phyloP scores from a whole-genome alignment of 495 filamentous ascomycete genomes.

The Penicillium salamii region DNA sequence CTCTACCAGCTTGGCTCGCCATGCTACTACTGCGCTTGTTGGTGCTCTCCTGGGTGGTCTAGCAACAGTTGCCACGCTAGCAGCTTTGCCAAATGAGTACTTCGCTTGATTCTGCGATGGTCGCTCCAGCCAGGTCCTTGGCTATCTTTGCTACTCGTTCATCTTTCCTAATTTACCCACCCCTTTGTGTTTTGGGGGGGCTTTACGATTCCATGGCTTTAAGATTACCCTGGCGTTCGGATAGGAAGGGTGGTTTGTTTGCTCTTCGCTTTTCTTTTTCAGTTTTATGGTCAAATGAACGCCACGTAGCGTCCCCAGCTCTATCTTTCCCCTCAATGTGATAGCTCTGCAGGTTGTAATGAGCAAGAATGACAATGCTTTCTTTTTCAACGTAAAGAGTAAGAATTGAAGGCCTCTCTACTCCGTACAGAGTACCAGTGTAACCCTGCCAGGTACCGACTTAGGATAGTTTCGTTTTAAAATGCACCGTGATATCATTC shows the following conservation, averaged over 20 bases:
- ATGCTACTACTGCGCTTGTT: conserved; percentile 43
- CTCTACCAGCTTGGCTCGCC: conserved; percentile 27
- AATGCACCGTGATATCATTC: conserved; percentile 20
- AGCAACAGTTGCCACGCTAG: conserved; percentile 48
- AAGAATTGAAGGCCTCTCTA: too few species aligned
- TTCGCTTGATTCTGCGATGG: conserved; percentile 22
- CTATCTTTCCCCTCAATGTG: conserved; percentile 1
- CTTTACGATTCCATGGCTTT: conserved; percentile 1
- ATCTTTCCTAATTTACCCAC: conserved; percentile 2
- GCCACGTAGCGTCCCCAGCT: background rate
- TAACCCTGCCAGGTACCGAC: conserved; percentile 18
- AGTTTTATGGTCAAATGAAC: background rate
- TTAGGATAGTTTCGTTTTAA: conserved; percentile 14
- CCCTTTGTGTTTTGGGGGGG: background rate
- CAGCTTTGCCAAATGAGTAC: conserved; percentile 42
- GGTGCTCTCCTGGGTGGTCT: conserved; percentile 48
- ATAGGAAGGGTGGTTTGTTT: background rate
- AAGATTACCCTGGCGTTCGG: conserved; percentile 2
- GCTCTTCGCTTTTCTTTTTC: background rate
- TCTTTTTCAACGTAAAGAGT: background rate
- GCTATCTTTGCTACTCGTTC: background rate
- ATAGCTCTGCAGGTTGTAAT: conserved; percentile 13
- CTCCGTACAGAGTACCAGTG: background rate
- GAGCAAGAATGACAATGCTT: conserved; percentile 17
- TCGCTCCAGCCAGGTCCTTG: background rate